Percentiles rank a stretch among this genome's conserved stretches.
These are phyloP conservation scores for Telfairia occidentalis DNA, from an alignment of 331 rosid genomes.

Conservation along the genomic window DNA sequence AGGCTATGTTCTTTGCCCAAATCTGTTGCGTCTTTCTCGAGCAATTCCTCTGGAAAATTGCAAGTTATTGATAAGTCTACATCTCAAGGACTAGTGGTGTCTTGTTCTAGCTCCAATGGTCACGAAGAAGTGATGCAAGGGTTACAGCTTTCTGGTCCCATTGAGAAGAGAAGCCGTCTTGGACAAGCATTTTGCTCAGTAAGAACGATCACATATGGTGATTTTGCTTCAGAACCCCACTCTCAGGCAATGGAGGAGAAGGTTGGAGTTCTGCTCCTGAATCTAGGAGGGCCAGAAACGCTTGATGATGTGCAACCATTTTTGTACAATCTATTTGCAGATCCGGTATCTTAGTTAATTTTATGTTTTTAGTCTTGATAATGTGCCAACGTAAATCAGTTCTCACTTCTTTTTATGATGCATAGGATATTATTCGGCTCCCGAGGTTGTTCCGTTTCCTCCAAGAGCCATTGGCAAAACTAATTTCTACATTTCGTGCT, in stretches of 20 bases:
- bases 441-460: slow-evolving; percentile 83
- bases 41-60: slow-evolving; percentile 16
- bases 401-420: slow-evolving; percentile 16
- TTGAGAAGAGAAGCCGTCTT: slow-evolving; percentile 16
- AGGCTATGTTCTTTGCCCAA: slow-evolving; percentile 36
- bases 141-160: slow-evolving; percentile 7
- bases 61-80: slow-evolving; percentile 23
- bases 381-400: background rate
- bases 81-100: slow-evolving; percentile 24
- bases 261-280: slow-evolving; percentile 88
- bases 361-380: background rate
- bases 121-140: slow-evolving; percentile 20
- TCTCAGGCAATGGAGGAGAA: slow-evolving; percentile 46
- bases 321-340: slow-evolving; percentile 87
- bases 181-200: slow-evolving; percentile 20
- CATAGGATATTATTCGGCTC: slow-evolving; percentile 88
- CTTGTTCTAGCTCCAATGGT: slow-evolving; percentile 21
- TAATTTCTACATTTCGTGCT: slow-evolving; percentile 82
- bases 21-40: slow-evolving; percentile 18
- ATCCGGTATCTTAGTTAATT: slow-evolving; percentile 51
- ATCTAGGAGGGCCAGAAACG: slow-evolving; percentile 97
- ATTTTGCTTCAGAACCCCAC: slow-evolving; percentile 32
- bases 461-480: slow-evolving; percentile 69
- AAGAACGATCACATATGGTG: slow-evolving; percentile 32
- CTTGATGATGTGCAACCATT: slow-evolving; percentile 92